Base-by-base conservation (phyloP, 2,329 filamentous ascomycete genomes). In the Trichoderma breve region DNA sequence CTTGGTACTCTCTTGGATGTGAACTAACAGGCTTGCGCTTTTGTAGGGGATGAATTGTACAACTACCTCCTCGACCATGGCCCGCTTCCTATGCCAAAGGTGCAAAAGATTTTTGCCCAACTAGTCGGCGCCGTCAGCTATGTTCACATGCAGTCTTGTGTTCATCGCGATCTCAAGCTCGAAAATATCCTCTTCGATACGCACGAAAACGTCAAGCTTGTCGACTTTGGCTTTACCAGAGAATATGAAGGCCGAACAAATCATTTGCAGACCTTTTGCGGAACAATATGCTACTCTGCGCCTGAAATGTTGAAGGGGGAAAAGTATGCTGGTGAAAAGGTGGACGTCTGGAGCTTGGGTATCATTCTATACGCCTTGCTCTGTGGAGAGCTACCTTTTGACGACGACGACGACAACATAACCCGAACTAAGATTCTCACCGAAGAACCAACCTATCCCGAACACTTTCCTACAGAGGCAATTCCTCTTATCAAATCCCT, bases 251-350 rank as follows among this genome's bases (percentile, higher is more conserved):
- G 95, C 73, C 94, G 97, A 77, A 89, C 93, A 34, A 98, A 95
- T 80, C 95, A 98, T 78, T 84, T 99, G 70, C 95, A 98, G 82
- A 99, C 96, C 1, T 99, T 97, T 82, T 99, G 96, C 80, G 96
- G 96, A 6, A 99, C 96, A 0, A 92, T 99, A 74, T 98, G 95
- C 83, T 99, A 99, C 82, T 97, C 94, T 70, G 96, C 96, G 3
- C 96, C 96, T 2, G 96, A 99, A 82, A 99, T 99, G 96, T 87
- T 99, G 53, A 97, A 96, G 81, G 96, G 95, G 51, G 96, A 99
- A 81, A 98, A 97, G 81, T 99, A 99, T 80, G 96, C 95, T 0
- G 95, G 94, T 30, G 94, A 98, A 84, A 98, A 98, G 84, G 95
- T 99, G 63, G 96, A 99, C 78, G 94, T 99, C 5, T 99, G 93